These are phyloP conservation scores for Globisporangium sylvaticum DNA, from an alignment of 352 stramenopile species.

Conservation along the genomic window DNA sequence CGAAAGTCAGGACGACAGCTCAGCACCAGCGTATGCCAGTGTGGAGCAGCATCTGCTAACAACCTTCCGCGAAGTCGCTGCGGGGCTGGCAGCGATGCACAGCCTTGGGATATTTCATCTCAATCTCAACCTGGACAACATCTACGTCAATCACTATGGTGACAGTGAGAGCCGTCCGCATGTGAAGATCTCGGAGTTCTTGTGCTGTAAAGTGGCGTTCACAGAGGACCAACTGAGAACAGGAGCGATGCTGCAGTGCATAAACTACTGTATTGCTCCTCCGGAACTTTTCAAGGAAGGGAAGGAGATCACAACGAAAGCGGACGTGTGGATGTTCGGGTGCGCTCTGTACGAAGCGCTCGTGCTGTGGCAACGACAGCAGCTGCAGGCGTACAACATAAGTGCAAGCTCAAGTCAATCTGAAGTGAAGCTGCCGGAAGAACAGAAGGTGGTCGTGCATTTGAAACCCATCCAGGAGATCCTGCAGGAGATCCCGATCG, in stretches of 20 bases:
- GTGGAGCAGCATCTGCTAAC: conserved; percentile 31
- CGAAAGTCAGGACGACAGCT: not conserved
- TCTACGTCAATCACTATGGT: conserved; percentile 30
- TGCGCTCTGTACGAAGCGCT: conserved; percentile 53
- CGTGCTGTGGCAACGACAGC: conserved; percentile 43
- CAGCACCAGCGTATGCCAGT: conserved; percentile 11
- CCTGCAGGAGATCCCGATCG: conserved; percentile 41
- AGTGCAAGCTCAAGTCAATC: conserved; percentile 12
- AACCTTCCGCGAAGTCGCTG: conserved; percentile 46
- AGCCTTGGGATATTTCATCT: conserved; percentile 47
- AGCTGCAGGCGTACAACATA: conserved; percentile 20
- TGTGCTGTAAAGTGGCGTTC: conserved; percentile 44
- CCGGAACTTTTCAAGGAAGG: conserved; percentile 34
- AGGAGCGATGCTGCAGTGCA: conserved; percentile 33
- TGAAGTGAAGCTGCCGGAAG: not conserved
- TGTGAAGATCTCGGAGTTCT: conserved; percentile 37
- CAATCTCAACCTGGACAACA: conserved; percentile 47
- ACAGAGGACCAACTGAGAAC: conserved; percentile 22
- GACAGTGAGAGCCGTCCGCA: not conserved
- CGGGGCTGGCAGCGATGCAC: conserved; percentile 50
- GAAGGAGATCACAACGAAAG: conserved; percentile 34
- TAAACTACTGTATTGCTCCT: conserved; percentile 35
- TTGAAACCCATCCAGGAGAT: conserved; percentile 40
- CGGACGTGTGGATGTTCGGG: conserved; percentile 63
- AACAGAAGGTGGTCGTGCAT: conserved; percentile 27